These are phyloP conservation scores for Esteya vermicola DNA, from an alignment of 2,329 filamentous ascomycete genomes.

Conservation along the genomic window DNA sequence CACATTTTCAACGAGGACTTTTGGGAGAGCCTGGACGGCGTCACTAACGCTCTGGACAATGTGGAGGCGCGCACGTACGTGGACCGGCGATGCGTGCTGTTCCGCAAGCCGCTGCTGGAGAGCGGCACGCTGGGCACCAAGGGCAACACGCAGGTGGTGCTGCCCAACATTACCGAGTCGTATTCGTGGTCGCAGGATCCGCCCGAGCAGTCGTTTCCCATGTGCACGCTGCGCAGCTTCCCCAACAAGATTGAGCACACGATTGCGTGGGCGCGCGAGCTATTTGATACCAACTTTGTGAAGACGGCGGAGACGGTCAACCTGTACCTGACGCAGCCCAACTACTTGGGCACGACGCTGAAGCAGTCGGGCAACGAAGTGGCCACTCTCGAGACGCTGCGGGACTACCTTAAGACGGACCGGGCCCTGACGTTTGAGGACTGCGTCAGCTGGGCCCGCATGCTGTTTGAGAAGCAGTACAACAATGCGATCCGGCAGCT, in stretches of 20 bases:
- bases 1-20: conserved; percentile 89
- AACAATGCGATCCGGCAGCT: conserved; percentile 94
- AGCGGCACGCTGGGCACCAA: conserved; percentile 98
- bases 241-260: conserved; percentile 98
- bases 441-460: conserved; percentile 88
- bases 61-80: conserved; percentile 95
- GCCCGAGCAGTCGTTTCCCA: conserved; percentile 95
- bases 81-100: conserved; percentile 92
- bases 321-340: conserved; percentile 78
- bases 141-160: conserved; percentile 92
- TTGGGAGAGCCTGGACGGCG: conserved; percentile 75
- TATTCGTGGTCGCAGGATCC: conserved; percentile 94
- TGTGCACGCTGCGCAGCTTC: conserved; percentile 96
- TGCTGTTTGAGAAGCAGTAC: conserved; percentile 91
- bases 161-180: conserved; percentile 84
- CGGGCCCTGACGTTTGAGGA: conserved; percentile 89
- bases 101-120: conserved; percentile 91
- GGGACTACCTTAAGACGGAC: conserved; percentile 80
- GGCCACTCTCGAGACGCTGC: conserved; percentile 77
- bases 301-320: conserved; percentile 91
- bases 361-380: conserved; percentile 95
- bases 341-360: conserved; percentile 74
- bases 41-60: conserved; percentile 95
- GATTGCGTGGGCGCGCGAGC: conserved; percentile 92
- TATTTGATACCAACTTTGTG: conserved; percentile 89